Evolutionary conservation across 306 rosid genomes (phyloP).

Genomic region (Rosa multiflora): DNA sequence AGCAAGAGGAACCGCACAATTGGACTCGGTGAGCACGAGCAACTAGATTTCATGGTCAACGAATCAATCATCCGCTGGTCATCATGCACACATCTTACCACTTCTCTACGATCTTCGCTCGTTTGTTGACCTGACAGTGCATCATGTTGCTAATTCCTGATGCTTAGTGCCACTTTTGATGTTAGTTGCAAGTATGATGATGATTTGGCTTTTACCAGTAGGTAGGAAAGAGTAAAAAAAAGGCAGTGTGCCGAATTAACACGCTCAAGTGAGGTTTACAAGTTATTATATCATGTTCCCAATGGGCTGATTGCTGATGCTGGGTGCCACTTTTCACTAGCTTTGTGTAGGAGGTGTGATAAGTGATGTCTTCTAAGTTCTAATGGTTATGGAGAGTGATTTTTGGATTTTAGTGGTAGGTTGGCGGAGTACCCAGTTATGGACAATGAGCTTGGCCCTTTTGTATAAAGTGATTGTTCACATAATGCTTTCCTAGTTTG

Average conservation of each 20-base stretch:
- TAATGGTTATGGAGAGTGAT: constrained; percentile 24
- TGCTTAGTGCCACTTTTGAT: constrained; percentile 13
- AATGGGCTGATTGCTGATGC: constrained; percentile 18
- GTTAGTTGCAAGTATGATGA: neutral
- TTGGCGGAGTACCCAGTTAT: constrained; percentile 16
- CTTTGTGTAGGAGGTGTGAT: constrained; percentile 23
- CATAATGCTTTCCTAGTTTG: constrained; percentile 16
- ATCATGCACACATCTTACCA: constrained; percentile 75
- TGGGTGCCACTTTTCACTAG: constrained; percentile 15
- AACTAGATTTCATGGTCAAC: constrained; percentile 69
- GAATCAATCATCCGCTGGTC: constrained; percentile 92
- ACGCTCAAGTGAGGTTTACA: neutral
- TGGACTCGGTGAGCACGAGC: constrained; percentile 80
- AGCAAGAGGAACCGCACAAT: constrained; percentile 81
- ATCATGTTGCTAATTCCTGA: constrained; percentile 24
- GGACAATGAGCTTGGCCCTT: constrained; percentile 22
- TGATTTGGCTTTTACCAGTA: neutral
- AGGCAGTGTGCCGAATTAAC: neutral
- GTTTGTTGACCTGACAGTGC: constrained; percentile 48
- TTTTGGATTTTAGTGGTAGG: constrained; percentile 12
- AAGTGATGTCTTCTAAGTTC: constrained; percentile 20
- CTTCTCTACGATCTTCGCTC: constrained; percentile 75
- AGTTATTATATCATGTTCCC: constrained; percentile 22
- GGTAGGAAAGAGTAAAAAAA: neutral
- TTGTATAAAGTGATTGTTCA: constrained; percentile 18